Evolutionary conservation across 1,284 basidiomycete genomes (phyloP), one percentile per base, ranked within the genome.

Genomic region (Melampsora larici-populina): DNA sequence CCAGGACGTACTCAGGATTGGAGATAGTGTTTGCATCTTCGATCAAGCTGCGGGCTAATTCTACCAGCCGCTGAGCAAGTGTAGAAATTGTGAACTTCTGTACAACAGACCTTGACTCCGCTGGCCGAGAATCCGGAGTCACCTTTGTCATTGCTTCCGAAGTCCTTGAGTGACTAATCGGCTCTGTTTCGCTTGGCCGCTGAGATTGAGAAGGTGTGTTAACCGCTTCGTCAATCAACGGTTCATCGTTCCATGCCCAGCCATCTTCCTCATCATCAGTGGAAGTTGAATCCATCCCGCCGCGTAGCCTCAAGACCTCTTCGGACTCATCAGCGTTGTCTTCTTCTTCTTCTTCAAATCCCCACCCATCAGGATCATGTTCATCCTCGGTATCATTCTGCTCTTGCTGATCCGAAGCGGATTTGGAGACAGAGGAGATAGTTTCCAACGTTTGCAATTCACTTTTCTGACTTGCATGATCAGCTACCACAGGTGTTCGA

Each of bases 171-270:
- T 40, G 13, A 55, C 29, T 58, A 9, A 7, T 33, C 0, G 51
- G 9, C 26, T 21, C 11, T 21, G 51, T 68, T 26, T 75, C 5
- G n/a, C 40, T 55, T 17, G 51, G 48, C 17, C 46, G 21, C 11
- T 33, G 15, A 33, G 49, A 33, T 21, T 64, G 24, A 8, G 55
- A 8, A 13, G 31, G 11, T 11, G 7, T 33, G 21, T 67, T 11
- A 64, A 6, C 62, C n/a, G 24, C 8, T 67, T 67, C 67, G 31
- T 77, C 74, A 40, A 40, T 31, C 31, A 65, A 33, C n/a, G 55
- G 51, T 29, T 77, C 74, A 24, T 77, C 74, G 21, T 55, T 63
- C 74, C 74, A 77, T 18, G 65, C 74, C 74, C 74, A 77, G 18
- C 66, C 74, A 48, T 77, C 74, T 48, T 77, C 74, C 48, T 77